Evolutionary conservation across 2,329 filamentous ascomycete species (phyloP).

Genomic region (Lizonia empirigonia): DNA sequence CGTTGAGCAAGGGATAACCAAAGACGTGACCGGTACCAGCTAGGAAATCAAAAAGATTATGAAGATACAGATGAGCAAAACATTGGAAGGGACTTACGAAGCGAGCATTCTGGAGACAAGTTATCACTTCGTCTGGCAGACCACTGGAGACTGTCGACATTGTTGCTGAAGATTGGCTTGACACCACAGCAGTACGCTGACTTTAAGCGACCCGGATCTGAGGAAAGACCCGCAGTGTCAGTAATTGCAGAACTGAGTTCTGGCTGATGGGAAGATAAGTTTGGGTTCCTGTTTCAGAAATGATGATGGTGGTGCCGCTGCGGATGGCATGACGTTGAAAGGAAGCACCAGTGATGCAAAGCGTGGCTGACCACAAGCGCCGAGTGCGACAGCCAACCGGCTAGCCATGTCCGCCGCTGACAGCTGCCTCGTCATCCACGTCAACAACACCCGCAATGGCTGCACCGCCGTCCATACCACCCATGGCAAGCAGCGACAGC

Average conservation of each 20-base stretch:
- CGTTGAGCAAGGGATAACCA: slow-evolving; percentile 8
- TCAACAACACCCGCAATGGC: slow-evolving; percentile 32
- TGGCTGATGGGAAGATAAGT: not conserved
- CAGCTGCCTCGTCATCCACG: slow-evolving; percentile 16
- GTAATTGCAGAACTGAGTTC: not conserved
- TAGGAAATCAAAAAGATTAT: not conserved
- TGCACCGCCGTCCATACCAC: slow-evolving; percentile 41
- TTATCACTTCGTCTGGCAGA: slow-evolving; percentile 82
- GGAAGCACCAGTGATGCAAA: slow-evolving; percentile 11
- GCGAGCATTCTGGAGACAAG: slow-evolving; percentile 90
- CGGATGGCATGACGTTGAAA: slow-evolving; percentile 17
- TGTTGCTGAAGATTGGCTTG: not conserved
- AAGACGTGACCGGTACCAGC: not conserved
- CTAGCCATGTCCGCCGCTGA: slow-evolving; percentile 11
- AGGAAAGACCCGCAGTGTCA: not conserved
- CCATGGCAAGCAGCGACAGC: slow-evolving; percentile 40
- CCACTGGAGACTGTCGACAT: slow-evolving; percentile 56
- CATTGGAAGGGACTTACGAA: slow-evolving; percentile 70
- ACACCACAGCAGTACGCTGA: slow-evolving; percentile 11
- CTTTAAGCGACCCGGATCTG: not conserved
- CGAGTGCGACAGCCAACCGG: slow-evolving; percentile 15
- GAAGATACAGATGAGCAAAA: too few species aligned
- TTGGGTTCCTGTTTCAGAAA: not conserved
- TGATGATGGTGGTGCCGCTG: slow-evolving; percentile 1
- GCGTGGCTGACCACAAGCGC: slow-evolving; percentile 10